Conservation (phyloP, 164 flowering plant genomes). For the Warburgia ugandensis region DNA sequence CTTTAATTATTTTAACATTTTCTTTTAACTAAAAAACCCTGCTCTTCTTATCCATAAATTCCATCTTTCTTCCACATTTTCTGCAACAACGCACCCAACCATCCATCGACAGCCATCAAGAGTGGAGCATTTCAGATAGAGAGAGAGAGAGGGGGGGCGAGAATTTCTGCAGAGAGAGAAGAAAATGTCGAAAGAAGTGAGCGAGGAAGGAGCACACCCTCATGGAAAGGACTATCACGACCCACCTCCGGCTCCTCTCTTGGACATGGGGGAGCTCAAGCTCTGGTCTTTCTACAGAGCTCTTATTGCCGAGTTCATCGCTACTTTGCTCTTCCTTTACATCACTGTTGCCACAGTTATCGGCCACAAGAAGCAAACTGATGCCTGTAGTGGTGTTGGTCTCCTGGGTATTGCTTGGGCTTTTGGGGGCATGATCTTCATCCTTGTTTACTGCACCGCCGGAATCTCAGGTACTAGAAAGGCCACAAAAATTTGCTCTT, state of each 20-base stretch:
- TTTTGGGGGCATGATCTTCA: slow-evolving; percentile 42
- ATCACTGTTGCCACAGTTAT: slow-evolving; percentile 32
- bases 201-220: slow-evolving; percentile 25
- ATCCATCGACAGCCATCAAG: no score
- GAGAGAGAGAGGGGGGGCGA: no score
- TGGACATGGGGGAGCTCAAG: slow-evolving; percentile 29
- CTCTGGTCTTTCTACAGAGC: slow-evolving; percentile 42
- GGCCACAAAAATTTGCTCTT: no score
- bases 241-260: slow-evolving; percentile 39
- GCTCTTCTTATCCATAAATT: slow-evolving; percentile 21
- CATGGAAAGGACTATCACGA: slow-evolving; percentile 34
- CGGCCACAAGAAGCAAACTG: slow-evolving; percentile 21
- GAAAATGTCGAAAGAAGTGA: slow-evolving; percentile 37
- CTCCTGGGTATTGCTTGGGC: slow-evolving; percentile 40
- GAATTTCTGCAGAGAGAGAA: slow-evolving; percentile 2
- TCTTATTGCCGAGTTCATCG: slow-evolving; percentile 36
- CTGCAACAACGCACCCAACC: no score
- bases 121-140: no score
- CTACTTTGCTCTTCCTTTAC: slow-evolving; percentile 39
- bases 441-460: slow-evolving; percentile 42
- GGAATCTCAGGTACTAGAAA: slow-evolving; percentile 50
- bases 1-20: no score
- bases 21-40: background rate
- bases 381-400: slow-evolving; percentile 27
- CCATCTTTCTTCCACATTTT: background rate